A percentile compares a stretch with the other conserved stretches of the same genome.
These are phyloP conservation scores for Salvia sclarea DNA, from an alignment of 305 asterid genomes.

Conservation along the genomic window DNA sequence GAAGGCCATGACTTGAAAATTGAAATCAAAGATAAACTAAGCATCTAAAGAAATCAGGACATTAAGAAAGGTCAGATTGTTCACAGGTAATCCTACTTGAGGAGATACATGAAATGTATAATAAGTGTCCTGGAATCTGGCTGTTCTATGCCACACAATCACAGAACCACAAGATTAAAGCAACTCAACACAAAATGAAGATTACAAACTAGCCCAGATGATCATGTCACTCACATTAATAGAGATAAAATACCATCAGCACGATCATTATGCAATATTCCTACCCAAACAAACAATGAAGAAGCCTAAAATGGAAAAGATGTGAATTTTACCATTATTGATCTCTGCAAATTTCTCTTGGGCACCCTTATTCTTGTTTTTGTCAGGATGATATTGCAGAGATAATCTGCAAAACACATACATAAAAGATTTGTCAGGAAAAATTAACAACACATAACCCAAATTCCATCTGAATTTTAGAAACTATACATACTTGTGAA, in stretches of 20 bases:
- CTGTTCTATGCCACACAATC: too few relatives aligned
- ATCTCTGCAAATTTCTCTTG: conserved; percentile 93
- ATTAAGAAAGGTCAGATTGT: background rate
- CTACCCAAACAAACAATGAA: background rate
- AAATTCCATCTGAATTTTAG: background rate
- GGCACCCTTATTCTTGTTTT: conserved; percentile 90
- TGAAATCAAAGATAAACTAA: conserved; percentile 13
- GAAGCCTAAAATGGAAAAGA: conserved; percentile 1
- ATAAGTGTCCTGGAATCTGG: background rate
- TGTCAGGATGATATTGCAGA: conserved; percentile 95
- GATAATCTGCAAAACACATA: conserved; percentile 59
- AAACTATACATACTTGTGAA: conserved; percentile 74
- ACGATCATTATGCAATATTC: too few relatives aligned
- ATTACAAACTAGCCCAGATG: background rate
- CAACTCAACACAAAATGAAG: background rate
- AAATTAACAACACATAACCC: conserved; percentile 3
- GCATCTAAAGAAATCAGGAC: background rate
- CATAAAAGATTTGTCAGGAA: conserved; percentile 3
- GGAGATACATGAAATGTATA: background rate
- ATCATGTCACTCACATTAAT: too few relatives aligned
- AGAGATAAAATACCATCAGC: too few relatives aligned
- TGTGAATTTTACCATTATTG: conserved; percentile 63
- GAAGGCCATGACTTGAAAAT: background rate
- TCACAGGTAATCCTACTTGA: background rate
- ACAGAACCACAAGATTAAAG: background rate